Base-by-base conservation (phyloP, 495 filamentous ascomycete genomes). In the Parathielavia appendiculata region DNA sequence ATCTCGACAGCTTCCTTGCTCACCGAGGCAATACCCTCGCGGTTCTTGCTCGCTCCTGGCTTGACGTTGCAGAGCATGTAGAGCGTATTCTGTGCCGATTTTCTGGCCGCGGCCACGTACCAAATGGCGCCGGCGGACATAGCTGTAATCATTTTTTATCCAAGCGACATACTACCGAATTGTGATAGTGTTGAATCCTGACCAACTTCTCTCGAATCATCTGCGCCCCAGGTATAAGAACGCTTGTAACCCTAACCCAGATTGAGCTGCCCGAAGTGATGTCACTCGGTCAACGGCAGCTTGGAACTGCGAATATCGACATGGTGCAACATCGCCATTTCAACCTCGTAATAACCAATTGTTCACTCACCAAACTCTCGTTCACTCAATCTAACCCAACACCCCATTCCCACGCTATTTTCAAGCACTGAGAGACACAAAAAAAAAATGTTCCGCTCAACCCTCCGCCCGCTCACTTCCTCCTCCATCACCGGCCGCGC, bases 1-100 rank as follows among this genome's bases (percentile, higher is more conserved):
- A 90, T 65, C 49, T 85, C 80, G 54, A 89, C 75, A 12, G 71
- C 69, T 8, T 83, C 76, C 1, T 78, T 71, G 2, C 76, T 77
- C 10, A 88, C 71, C 1, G 71, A 71, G 12, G 71, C 68, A 22
- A 88, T 75, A 3, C 84, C 83, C 59, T 85, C 79, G 6, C 83
- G 78, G 44, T 75, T 71, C n/a, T 79, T 79, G 55, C 76, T 83
- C 8, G 78, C 79, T n/a, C 83, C 82, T 13, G 85, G 81, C 47
- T 86, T 86, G 53, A 88, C 81, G 60, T 81, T 79, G 69, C 85
- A 88, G 30, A 75, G 74, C 50, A 81, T 60, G 56, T 76, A 74
- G 20, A 81, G 62, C 4, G 68, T 69, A n/a, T 71, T 73, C 23
- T 66, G 57, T 14, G 70, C 62, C 1, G 75, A 73, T 16, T 74